Evolutionary conservation across 139 green algal species (phyloP).

Genomic region (Chlamydomonas sp.): DNA sequence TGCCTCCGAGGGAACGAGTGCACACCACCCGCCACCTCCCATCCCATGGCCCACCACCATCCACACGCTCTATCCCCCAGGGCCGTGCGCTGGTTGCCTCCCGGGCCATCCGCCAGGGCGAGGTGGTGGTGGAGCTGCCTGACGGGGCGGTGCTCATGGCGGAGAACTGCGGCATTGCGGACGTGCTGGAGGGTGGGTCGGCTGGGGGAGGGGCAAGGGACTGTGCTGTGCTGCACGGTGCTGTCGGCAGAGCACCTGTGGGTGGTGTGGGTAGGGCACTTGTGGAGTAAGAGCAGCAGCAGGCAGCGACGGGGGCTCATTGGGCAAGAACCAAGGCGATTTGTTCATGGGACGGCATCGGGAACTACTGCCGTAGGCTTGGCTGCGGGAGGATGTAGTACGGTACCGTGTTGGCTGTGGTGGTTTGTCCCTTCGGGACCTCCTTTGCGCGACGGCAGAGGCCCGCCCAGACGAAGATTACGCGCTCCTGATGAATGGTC

Average conservation of each 20-base stretch:
- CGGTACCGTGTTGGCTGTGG: not conserved
- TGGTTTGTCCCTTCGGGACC: too few species aligned
- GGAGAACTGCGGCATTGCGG: slow-evolving; percentile 56
- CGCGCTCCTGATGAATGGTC: not conserved
- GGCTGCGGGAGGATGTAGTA: not conserved
- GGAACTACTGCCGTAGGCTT: not conserved
- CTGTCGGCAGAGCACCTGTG: too few species aligned
- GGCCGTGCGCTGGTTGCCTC: slow-evolving; percentile 23
- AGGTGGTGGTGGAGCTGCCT: slow-evolving; percentile 70
- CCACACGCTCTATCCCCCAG: too few species aligned
- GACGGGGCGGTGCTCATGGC: slow-evolving; percentile 65
- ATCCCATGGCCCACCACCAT: too few species aligned
- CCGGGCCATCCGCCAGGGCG: slow-evolving; percentile 28
- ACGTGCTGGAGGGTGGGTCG: slow-evolving; percentile 49
- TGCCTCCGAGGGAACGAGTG: too few species aligned
- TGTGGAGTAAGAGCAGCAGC: too few species aligned
- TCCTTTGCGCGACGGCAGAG: too few species aligned
- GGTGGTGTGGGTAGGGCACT: not conserved
- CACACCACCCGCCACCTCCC: too few species aligned
- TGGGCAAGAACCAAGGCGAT: not conserved
- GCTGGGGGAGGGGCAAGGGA: not conserved
- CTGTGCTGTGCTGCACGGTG: not conserved
- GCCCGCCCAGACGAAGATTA: not conserved
- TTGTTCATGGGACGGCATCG: too few species aligned
- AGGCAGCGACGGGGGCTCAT: too few species aligned